phyloP scores from a whole-genome alignment of 805 yeast species.

The Suhomyces kilbournensis region DNA sequence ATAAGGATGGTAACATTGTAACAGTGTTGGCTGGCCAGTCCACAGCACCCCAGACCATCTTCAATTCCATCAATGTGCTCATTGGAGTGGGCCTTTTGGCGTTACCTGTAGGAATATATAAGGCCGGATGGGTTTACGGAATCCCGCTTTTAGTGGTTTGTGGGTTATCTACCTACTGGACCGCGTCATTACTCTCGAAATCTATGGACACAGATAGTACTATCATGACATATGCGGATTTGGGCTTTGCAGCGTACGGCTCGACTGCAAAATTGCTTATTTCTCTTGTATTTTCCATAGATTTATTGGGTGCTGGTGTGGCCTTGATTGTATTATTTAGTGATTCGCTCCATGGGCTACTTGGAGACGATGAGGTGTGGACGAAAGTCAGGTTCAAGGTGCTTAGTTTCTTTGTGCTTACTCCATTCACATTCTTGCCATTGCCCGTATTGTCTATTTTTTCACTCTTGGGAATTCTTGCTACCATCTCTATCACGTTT shows the following conservation, averaged over 20 bases:
- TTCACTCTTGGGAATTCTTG: conserved; percentile 54
- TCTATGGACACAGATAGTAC: conserved; percentile 27
- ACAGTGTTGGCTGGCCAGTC: conserved; percentile 53
- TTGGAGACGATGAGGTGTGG: conserved; percentile 36
- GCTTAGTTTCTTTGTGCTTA: conserved; percentile 63
- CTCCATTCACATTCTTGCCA: conserved; percentile 72
- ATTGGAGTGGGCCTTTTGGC: conserved; percentile 77
- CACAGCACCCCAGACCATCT: conserved; percentile 72
- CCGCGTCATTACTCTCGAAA: conserved; percentile 47
- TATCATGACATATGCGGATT: conserved; percentile 30
- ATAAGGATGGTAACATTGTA: conserved; percentile 63
- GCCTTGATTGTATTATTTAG: conserved; percentile 58
- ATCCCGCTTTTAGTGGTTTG: conserved; percentile 38
- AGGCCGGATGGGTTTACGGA: conserved; percentile 67
- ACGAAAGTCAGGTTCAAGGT: conserved; percentile 55
- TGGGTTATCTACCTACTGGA: conserved; percentile 49
- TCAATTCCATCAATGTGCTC: conserved; percentile 73
- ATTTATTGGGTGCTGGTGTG: conserved; percentile 58
- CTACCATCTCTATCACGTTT: conserved; percentile 50
- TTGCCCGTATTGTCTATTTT: conserved; percentile 52
- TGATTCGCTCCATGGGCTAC: conserved; percentile 53
- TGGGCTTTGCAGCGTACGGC: conserved; percentile 26
- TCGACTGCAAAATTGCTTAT: conserved; percentile 69
- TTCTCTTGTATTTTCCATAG: conserved; percentile 56
- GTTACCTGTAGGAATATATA: conserved; percentile 63